Percentiles rank a stretch among this genome's conserved stretches.
Evolutionary conservation across 768 basidiomycete species (phyloP).

Genomic region (Boletus vinaceobasis): DNA sequence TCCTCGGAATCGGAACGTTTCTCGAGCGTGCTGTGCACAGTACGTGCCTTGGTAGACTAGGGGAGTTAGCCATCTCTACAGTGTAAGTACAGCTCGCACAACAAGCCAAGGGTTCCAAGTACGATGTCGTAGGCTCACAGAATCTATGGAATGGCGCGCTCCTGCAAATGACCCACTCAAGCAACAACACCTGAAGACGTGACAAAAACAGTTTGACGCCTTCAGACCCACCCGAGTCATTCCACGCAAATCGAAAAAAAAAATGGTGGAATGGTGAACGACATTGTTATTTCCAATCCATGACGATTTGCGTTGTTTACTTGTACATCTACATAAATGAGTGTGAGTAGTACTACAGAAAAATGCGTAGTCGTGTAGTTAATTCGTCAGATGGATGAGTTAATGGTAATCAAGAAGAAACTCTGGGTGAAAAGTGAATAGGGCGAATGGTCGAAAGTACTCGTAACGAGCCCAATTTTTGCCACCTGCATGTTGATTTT

Average conservation of each 20-base stretch:
- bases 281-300: background rate
- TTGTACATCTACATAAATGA: constrained; percentile 16
- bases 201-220: no score
- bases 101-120: no score
- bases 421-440: background rate
- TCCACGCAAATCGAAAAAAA: background rate
- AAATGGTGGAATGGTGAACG: background rate
- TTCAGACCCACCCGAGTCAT: background rate
- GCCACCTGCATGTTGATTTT: background rate
- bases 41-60: no score
- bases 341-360: constrained; percentile 25
- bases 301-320: background rate
- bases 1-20: no score
- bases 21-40: no score
- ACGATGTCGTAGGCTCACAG: no score
- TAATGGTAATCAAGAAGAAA: background rate
- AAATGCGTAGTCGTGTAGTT: constrained; percentile 18
- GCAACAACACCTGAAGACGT: no score
- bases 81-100: no score
- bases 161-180: no score
- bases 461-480: background rate
- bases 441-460: constrained; percentile 18
- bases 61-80: no score
- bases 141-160: no score
- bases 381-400: background rate